Base-by-base conservation (phyloP, 2,329 filamentous ascomycete species). In the Calycina herbarum region DNA sequence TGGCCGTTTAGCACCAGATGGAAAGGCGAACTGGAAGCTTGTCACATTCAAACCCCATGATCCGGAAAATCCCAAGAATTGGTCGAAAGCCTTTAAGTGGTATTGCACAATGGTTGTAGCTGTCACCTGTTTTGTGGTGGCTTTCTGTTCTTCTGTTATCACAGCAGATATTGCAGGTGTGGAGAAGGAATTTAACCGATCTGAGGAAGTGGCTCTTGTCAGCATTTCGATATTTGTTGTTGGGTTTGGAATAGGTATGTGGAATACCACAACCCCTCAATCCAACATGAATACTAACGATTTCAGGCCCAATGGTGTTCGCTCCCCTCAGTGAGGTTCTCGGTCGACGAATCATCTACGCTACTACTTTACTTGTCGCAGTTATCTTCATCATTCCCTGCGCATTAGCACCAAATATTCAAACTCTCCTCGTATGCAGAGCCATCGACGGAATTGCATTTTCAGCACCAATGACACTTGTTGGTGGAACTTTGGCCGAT, bases 21-120 rank as follows among this genome's bases (percentile, higher is more conserved):
- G 72, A 60, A 59, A 73, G 24, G 29, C 48, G 45, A 64, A 68
- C 1, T 88, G 85, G 74, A 86, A 88, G 65, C 79, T 91, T 10
- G 88, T 91, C 40, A 90, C 89, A 0, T 96, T 95, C 74, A 85
- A 82, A 3, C 83, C 88, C 2, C 80, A 87, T 66, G 92, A 95
- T 75, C 85, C 86, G 0, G 90, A 89, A 69, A 94, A 94, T 73
- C 92, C 92, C 0, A 94, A 94, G 82, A 95, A 94, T 77, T 95
- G 91, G 91, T 86, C 84, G 64, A 93, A 92, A 77, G 80, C 79
- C 0, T 89, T 81, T 77, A 95, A 94, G 78, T 94, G 92, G 91
- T 92, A 89, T 73, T 89, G 86, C 74, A 97, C 93, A 29, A 93
- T 96, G 89, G 87, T 92, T 17, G 92, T 96, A 0, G 90, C 93